Evolutionary conservation across 1,284 basidiomycete genomes (phyloP).

Genomic region (Ceratobasidium theobromae): DNA sequence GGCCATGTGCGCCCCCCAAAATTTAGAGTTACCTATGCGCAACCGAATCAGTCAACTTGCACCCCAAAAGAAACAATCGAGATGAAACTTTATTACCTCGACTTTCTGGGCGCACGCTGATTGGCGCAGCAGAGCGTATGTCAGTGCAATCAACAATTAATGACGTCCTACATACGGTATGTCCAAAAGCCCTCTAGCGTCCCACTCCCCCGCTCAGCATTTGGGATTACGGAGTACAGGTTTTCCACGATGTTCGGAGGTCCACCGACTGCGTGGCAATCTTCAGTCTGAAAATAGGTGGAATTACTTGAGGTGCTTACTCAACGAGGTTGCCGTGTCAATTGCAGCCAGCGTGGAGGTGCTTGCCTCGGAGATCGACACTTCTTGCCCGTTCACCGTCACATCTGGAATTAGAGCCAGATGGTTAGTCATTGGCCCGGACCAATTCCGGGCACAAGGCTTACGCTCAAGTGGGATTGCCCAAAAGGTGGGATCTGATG

Average conservation of each 20-base stretch:
- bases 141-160: background rate
- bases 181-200: constrained; percentile 37
- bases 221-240: constrained; percentile 41
- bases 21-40: constrained; percentile 12
- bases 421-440: constrained; percentile 1
- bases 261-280: constrained; percentile 32
- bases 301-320: constrained; percentile 9
- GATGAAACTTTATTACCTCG: constrained; percentile 14
- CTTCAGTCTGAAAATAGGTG: background rate
- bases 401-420: constrained; percentile 25
- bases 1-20: constrained; percentile 34
- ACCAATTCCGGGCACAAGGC: background rate
- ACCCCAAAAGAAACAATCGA: background rate
- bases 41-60: background rate
- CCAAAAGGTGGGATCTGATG: constrained; percentile 25
- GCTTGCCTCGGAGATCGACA: constrained; percentile 39
- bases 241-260: constrained; percentile 36
- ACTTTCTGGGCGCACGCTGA: constrained; percentile 20
- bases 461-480: constrained; percentile 26
- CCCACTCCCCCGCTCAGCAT: constrained; percentile 34
- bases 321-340: constrained; percentile 48
- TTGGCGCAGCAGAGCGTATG: background rate
- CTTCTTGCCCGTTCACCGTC: constrained; percentile 37
- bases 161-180: constrained; percentile 32
- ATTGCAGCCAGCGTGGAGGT: constrained; percentile 41